These are phyloP conservation scores for Pseudohalonectria lignicola DNA, from an alignment of 2,329 filamentous ascomycete species.

Conservation along the genomic window DNA sequence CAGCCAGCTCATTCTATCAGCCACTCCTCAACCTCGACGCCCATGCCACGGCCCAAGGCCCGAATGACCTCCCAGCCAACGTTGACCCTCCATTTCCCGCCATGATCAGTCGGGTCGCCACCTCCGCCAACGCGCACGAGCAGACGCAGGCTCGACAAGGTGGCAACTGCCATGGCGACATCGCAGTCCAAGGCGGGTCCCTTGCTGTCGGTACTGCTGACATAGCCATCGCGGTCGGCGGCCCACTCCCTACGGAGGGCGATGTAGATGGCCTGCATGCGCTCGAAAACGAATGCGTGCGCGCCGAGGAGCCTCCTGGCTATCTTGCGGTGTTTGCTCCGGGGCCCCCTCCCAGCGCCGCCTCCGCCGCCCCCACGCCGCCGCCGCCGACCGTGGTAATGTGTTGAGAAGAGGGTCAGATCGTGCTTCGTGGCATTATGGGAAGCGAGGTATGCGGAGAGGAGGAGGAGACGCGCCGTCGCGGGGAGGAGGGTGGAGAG, in stretches of 20 bases:
- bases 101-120: conserved; percentile 55
- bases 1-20: conserved; percentile 56
- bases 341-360: conserved; percentile 16
- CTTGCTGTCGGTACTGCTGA: conserved; percentile 6
- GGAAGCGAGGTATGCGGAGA: conserved; percentile 70
- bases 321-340: conserved; percentile 56
- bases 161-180: conserved; percentile 56
- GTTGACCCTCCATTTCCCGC: conserved; percentile 67
- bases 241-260: conserved; percentile 50
- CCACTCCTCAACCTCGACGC: conserved; percentile 72
- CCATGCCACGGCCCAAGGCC: conserved; percentile 59
- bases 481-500: conserved; percentile 53
- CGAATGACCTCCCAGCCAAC: conserved; percentile 69
- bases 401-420: conserved; percentile 63
- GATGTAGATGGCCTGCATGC: conserved; percentile 67
- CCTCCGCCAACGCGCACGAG: conserved; percentile 53
- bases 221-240: conserved; percentile 12
- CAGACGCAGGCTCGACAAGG: conserved; percentile 58
- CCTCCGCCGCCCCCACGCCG: conserved; percentile 33
- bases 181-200: conserved; percentile 36
- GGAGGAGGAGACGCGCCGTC: conserved; percentile 61
- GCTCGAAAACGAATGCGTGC: conserved; percentile 65
- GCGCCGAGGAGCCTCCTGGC: conserved; percentile 67
- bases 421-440: conserved; percentile 71
- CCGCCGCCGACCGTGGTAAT: conserved; percentile 41